These are phyloP conservation scores for Diaporthe batatas DNA, from an alignment of 2,329 filamentous ascomycete genomes.

Conservation along the genomic window DNA sequence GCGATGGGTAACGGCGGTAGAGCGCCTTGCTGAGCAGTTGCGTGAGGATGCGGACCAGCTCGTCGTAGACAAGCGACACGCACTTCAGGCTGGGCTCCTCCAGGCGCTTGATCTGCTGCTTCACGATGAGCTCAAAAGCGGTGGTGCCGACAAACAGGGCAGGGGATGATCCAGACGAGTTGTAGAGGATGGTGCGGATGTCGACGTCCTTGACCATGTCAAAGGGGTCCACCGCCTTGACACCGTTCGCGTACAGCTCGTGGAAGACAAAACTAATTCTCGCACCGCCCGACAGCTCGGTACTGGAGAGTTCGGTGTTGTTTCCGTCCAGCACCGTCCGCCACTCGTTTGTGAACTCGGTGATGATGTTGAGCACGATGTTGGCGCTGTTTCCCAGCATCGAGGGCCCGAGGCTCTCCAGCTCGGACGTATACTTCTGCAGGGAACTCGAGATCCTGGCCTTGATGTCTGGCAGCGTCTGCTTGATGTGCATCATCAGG, in stretches of 20 bases:
- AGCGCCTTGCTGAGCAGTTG: slow-evolving; percentile 90
- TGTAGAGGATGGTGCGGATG: slow-evolving; percentile 96
- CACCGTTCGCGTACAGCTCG: slow-evolving; percentile 95
- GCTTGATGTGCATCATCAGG: slow-evolving; percentile 99
- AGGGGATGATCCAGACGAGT: slow-evolving; percentile 98
- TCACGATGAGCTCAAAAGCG: slow-evolving; percentile 98
- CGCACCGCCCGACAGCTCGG: slow-evolving; percentile 94
- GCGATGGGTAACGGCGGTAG: slow-evolving; percentile 90
- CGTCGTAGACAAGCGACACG: slow-evolving; percentile 96
- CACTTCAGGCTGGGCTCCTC: slow-evolving; percentile 98
- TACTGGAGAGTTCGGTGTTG: slow-evolving; percentile 94
- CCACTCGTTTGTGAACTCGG: slow-evolving; percentile 98
- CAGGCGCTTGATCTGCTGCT: slow-evolving; percentile 96
- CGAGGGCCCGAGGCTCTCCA: slow-evolving; percentile 87
- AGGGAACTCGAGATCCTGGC: slow-evolving; percentile 93
- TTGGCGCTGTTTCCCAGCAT: slow-evolving; percentile 97
- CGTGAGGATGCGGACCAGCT: slow-evolving; percentile 93
- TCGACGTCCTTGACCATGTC: slow-evolving; percentile 98
- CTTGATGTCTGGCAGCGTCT: slow-evolving; percentile 98
- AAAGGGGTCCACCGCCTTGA: slow-evolving; percentile 98
- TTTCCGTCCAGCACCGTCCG: slow-evolving; percentile 95
- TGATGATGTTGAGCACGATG: slow-evolving; percentile 98
- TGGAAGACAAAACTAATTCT: slow-evolving; percentile 99
- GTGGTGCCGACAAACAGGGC: slow-evolving; percentile 97
- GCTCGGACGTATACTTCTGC: slow-evolving; percentile 89